Conservation (phyloP, 345 rosid genomes). For the Isatis tinctoria region DNA sequence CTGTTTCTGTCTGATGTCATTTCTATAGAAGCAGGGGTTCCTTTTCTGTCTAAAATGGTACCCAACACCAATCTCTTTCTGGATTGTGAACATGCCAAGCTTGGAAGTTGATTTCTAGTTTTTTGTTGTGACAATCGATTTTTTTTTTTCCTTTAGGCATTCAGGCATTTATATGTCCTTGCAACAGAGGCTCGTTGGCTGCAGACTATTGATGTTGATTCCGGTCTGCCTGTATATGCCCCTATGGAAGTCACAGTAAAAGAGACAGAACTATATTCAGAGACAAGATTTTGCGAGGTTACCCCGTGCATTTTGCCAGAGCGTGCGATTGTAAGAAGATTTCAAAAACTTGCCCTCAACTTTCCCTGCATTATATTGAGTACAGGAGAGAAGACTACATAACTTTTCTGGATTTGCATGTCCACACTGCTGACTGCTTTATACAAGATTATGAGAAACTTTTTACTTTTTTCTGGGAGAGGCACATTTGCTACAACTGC, state of each 20-base stretch:
- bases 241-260: conserved; percentile 80
- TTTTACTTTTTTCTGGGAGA: neutral
- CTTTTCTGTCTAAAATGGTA: neutral
- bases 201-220: conserved; percentile 95
- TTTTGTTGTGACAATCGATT: conserved; percentile 4
- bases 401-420: neutral
- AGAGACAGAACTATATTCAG: conserved; percentile 83
- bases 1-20: neutral
- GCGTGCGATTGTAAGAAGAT: conserved; percentile 77
- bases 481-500: neutral
- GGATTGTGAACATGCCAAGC: conserved; percentile 13
- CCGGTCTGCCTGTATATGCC: conserved; percentile 87
- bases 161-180: conserved; percentile 93
- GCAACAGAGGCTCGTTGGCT: conserved; percentile 97
- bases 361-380: conserved; percentile 1
- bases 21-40: neutral
- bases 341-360: conserved; percentile 1
- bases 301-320: conserved; percentile 96
- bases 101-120: conserved; percentile 17
- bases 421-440: conserved; percentile 1
- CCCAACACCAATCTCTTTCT: conserved; percentile 15
- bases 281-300: conserved; percentile 82
- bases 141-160: conserved; percentile 54
- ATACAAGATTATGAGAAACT: neutral
- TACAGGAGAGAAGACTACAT: neutral